Evolutionary conservation across 805 yeast genomes (phyloP).

Genomic region (Pichia ethanolica): DNA sequence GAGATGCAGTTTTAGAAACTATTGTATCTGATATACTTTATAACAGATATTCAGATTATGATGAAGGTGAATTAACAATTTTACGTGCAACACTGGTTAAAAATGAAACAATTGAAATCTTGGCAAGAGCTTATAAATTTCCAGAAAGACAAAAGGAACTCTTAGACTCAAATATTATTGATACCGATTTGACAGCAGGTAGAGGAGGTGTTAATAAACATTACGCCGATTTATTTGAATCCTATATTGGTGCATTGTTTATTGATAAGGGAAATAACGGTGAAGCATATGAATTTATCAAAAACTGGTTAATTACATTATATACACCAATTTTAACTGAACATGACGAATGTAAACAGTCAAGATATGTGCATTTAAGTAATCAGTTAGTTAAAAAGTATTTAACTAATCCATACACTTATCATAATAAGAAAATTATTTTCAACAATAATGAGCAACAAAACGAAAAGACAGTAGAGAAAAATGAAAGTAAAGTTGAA

Average conservation of each 20-base stretch:
- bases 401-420: neutral
- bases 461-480: too few species aligned
- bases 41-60: slow-evolving; percentile 55
- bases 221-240: slow-evolving; percentile 88
- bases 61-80: slow-evolving; percentile 76
- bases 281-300: slow-evolving; percentile 31
- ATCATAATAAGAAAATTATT: neutral
- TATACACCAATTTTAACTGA: slow-evolving; percentile 26
- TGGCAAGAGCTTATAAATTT: slow-evolving; percentile 63
- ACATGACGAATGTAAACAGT: neutral
- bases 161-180: slow-evolving; percentile 27
- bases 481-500: too few species aligned
- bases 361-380: slow-evolving; percentile 7
- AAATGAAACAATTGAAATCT: slow-evolving; percentile 62
- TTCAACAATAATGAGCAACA: slow-evolving; percentile 3
- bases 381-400: neutral
- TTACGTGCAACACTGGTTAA: slow-evolving; percentile 65
- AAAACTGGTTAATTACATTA: slow-evolving; percentile 44
- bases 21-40: slow-evolving; percentile 65
- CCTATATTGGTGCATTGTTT: slow-evolving; percentile 81
- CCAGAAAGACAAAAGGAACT: slow-evolving; percentile 39
- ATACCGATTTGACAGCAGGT: slow-evolving; percentile 4
- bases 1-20: slow-evolving; percentile 76
- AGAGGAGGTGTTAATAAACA: slow-evolving; percentile 51
- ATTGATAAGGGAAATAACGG: slow-evolving; percentile 34